A percentile compares a stretch with the other conserved stretches of the same genome.
Evolutionary conservation across 768 basidiomycete genomes (phyloP).

Genomic region (Galerina marginata): DNA sequence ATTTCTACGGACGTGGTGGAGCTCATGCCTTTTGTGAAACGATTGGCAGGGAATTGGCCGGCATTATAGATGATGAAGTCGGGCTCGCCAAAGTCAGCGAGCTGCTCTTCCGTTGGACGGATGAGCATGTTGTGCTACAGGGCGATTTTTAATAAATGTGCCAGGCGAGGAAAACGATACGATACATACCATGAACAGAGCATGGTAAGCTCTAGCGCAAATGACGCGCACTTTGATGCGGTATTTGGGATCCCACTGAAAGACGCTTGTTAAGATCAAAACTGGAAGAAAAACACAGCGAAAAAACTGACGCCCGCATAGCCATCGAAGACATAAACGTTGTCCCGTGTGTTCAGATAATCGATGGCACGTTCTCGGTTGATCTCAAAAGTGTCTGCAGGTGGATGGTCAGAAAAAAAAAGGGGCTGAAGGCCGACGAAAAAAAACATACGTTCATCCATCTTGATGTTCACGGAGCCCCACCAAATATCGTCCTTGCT

Average conservation of each 20-base stretch:
- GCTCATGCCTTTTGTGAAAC: constrained; percentile 99
- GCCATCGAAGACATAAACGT: constrained; percentile 98
- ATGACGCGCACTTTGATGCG: constrained; percentile 99
- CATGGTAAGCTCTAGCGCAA: constrained; percentile 97
- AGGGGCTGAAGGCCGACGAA: neutral
- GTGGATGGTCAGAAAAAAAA: constrained; percentile 2
- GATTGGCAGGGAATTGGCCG: constrained; percentile 99
- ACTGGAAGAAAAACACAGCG: constrained; percentile 28
- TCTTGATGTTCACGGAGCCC: constrained; percentile 99
- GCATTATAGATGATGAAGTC: constrained; percentile 99
- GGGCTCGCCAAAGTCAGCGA: constrained; percentile 93
- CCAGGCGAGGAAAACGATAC: constrained; percentile 20
- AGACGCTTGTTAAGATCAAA: constrained; percentile 8
- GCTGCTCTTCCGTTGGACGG: constrained; percentile 93
- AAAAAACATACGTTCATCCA: constrained; percentile 82
- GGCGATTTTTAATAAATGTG: constrained; percentile 19
- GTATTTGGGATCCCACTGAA: constrained; percentile 97
- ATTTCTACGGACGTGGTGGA: constrained; percentile 98
- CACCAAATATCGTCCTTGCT: constrained; percentile 99
- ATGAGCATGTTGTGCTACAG: constrained; percentile 98
- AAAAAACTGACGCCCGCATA: constrained; percentile 70
- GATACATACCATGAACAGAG: constrained; percentile 90
- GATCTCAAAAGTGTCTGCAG: constrained; percentile 95
- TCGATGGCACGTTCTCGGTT: constrained; percentile 99
- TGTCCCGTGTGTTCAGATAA: constrained; percentile 97